Evolutionary conservation across 192 early-diverging fungal species (phyloP), one percentile per base, ranked within the genome.

Genomic region (Backusella liffmaniae): DNA sequence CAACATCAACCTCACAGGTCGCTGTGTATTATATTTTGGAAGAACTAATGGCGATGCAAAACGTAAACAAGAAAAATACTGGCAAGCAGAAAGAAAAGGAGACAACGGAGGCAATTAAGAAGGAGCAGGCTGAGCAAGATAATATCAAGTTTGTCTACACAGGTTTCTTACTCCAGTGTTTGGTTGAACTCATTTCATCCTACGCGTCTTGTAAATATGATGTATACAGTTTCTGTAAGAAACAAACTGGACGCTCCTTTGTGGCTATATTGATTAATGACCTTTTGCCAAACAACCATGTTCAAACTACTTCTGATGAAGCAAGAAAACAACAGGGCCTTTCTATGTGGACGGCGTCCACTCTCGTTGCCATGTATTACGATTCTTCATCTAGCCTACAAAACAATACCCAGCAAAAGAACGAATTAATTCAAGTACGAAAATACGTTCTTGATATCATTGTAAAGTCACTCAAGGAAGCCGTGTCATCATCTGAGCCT

Each of bases 161-260:
- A 46, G 87, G 92, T 72, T 97, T 95, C 85, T 75, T 98, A 67
- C 80, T 99, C 74, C 95, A 96, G 77, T 90, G 90, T 65, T 81
- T 98, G 30, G 87, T 93, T 5, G 98, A 99, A 79, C 85, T 99
- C 6, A 82, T 96, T n/a, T 88, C 90, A 1, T 94, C 93, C 4
- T 99, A 96, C 81, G 88, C 93, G 29, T 87, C 91, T 30, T 93
- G 91, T 84, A 94, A 94, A 80, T 74, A 87, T 18, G 92, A 92
- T 73, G 77, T 94, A 2, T 89, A 93, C 65, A 84, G 88, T 23
- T 88, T 86, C 51, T 84, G 87, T 36, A 84, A 85, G 21, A 82
- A 86, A 16, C 79, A 85, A 71, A 76, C 42, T 30, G 70, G 70
- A 15, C 85, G 87, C 59, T 75, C 84, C 5, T 85, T 94, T 72